phyloP scores from a whole-genome alignment of 2,329 filamentous ascomycete genomes.

The Proliferodiscus dingleyae region DNA sequence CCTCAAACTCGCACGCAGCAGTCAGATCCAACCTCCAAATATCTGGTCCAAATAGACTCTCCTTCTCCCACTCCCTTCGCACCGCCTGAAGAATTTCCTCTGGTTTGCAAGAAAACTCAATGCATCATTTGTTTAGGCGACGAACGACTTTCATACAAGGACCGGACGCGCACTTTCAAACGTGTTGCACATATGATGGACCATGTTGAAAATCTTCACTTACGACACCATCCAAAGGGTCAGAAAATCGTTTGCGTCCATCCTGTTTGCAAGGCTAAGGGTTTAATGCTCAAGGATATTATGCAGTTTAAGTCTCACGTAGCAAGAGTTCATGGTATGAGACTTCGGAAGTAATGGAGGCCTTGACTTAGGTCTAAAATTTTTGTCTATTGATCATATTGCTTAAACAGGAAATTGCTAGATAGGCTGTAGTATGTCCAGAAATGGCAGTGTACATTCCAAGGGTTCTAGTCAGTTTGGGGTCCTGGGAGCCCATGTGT shows the following conservation, averaged over 20 bases:
- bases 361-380: no score
- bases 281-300: constrained; percentile 20
- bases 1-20: constrained; percentile 10
- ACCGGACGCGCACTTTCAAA: background rate
- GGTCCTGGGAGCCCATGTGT: no score
- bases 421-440: no score
- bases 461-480: no score
- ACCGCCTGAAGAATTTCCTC: constrained; percentile 9
- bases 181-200: background rate
- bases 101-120: constrained; percentile 17
- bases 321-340: constrained; percentile 16
- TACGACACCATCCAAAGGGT: constrained; percentile 8
- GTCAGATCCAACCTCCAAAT: constrained; percentile 2
- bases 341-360: constrained; percentile 10
- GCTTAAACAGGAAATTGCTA: no score
- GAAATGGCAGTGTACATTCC: no score
- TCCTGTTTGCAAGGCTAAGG: constrained; percentile 6
- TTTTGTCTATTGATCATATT: no score
- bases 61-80: constrained; percentile 7
- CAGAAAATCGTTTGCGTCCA: constrained; percentile 12
- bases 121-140: background rate
- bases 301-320: constrained; percentile 25
- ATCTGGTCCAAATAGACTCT: constrained; percentile 11
- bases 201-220: background rate
- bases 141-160: background rate